Evolutionary conservation across 1,139 yeast species (phyloP).

Genomic region (Yamadazyma triangularis): DNA sequence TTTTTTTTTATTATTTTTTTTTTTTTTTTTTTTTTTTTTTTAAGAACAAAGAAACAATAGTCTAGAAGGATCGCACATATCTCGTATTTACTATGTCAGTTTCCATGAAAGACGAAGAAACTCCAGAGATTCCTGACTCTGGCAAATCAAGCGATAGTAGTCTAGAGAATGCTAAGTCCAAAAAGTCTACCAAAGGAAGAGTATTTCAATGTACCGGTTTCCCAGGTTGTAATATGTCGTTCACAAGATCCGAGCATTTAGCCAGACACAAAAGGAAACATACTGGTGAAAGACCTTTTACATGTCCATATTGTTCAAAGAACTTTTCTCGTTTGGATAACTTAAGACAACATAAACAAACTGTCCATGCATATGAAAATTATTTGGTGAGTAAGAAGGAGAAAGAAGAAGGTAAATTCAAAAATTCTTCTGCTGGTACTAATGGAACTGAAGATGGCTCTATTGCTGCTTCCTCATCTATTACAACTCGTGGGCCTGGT

Average conservation of each 20-base stretch:
- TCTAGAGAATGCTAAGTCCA: constrained; percentile 18
- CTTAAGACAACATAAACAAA: constrained; percentile 85
- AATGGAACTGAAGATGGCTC: background rate
- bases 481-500: too few species aligned
- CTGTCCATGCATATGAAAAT: constrained; percentile 81
- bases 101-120: background rate
- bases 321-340: constrained; percentile 84
- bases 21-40: too few species aligned
- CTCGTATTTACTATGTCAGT: constrained; percentile 1
- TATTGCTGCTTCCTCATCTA: background rate
- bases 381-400: constrained; percentile 24
- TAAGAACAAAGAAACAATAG: too few species aligned
- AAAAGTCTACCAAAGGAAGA: constrained; percentile 50
- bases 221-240: constrained; percentile 84
- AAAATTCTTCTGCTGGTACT: too few species aligned
- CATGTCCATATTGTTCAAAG: constrained; percentile 78
- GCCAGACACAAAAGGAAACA: constrained; percentile 92
- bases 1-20: too few species aligned
- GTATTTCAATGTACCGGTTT: constrained; percentile 84
- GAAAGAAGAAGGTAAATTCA: too few species aligned
- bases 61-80: too few species aligned
- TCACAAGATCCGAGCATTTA: constrained; percentile 83
- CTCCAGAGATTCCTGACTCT: constrained; percentile 1
- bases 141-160: too few species aligned
- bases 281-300: constrained; percentile 92